Evolutionary conservation across 2,329 filamentous ascomycete species (phyloP), one percentile per base, ranked within the genome.

Genomic region (Sporothrix curviconia): DNA sequence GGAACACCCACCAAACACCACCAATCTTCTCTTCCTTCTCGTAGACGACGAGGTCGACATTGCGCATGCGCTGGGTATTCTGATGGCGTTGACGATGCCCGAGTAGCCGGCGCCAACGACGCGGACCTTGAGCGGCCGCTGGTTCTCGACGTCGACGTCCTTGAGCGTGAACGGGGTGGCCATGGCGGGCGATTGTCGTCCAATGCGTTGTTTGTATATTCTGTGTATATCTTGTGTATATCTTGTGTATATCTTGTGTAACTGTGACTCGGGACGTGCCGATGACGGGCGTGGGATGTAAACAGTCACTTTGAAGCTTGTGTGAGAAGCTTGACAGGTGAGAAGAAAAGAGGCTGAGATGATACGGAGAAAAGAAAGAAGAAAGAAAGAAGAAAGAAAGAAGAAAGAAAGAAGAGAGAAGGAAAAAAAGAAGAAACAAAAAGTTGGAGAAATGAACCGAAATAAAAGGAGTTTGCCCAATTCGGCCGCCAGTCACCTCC

Each of bases 1-100:
- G 14, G 24, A 15, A 22, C 9, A 22, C 66, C 25, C 61, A 71
- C 69, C 70, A 72, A 11, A 70, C 68, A 5, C 70, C 70, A 0
- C 70, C 69, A 4, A 71, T 57, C 4, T 63, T 64, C 3, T 68
- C 66, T 30, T 69, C 70, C 63, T 71, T 70, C 56, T 71, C 70
- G 50, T 71, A 71, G 1, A 71, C 68, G 0, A 65, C 64, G 22
- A 72, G 61, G 43, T 71, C 69, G 3, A 71, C 59, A 28, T 71
- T 71, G 19, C 68, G 64, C 8, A 72, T 61, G 28, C 62, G 63
- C 54, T 72, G 68, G 70, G 69, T 39, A 72, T 70, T 34, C 68
- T 66, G 55, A 72, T 71, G 25, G 69, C 70, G 3, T 64, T 63
- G 12, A 64, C 55, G 36, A 72, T 69, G 5, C 70, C 70, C 3